A percentile compares a stretch with the other conserved stretches of the same genome.
phyloP scores from a whole-genome alignment of 2,329 filamentous ascomycete genomes.

The Epichloe aotearoae region DNA sequence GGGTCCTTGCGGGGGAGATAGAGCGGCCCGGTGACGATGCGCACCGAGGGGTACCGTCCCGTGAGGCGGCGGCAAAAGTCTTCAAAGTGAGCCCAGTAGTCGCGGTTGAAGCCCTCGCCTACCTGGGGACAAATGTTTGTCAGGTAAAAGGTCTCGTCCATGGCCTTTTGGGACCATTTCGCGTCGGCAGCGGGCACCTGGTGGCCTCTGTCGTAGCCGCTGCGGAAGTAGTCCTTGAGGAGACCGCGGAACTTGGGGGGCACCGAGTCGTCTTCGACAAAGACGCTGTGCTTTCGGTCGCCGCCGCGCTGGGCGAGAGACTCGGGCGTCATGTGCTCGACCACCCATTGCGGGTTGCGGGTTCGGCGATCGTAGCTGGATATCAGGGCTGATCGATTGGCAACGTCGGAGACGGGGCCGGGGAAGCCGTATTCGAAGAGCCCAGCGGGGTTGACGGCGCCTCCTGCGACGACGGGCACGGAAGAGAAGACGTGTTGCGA shows the following conservation, averaged over 20 bases:
- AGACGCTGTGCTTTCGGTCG: slow-evolving; percentile 72
- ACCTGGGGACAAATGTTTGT: slow-evolving; percentile 98
- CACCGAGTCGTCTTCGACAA: slow-evolving; percentile 68
- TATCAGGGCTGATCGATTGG: slow-evolving; percentile 61
- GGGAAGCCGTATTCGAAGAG: slow-evolving; percentile 81
- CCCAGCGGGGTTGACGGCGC: slow-evolving; percentile 58
- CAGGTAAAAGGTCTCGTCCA: slow-evolving; percentile 89
- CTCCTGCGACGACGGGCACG: slow-evolving; percentile 16
- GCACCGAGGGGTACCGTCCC: slow-evolving; percentile 66
- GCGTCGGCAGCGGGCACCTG: slow-evolving; percentile 94
- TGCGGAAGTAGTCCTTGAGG: slow-evolving; percentile 88
- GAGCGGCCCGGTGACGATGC: slow-evolving; percentile 84
- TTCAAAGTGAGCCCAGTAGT: slow-evolving; percentile 99
- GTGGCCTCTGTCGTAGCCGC: slow-evolving; percentile 89
- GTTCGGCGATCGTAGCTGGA: slow-evolving; percentile 84
- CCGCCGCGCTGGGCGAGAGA: slow-evolving; percentile 64
- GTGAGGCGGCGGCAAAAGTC: slow-evolving; percentile 88
- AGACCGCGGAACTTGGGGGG: slow-evolving; percentile 80
- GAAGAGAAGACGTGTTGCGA: slow-evolving; percentile 41
- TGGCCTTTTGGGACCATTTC: slow-evolving; percentile 86
- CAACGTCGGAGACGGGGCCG: slow-evolving; percentile 74
- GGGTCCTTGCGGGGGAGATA: slow-evolving; percentile 80
- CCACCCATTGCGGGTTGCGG: slow-evolving; percentile 88
- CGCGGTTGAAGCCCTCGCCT: slow-evolving; percentile 93
- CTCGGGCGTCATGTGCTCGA: slow-evolving; percentile 86